These are phyloP conservation scores for Paspalum vaginatum DNA, from an alignment of 176 grass and related monocot species.

Conservation along the genomic window DNA sequence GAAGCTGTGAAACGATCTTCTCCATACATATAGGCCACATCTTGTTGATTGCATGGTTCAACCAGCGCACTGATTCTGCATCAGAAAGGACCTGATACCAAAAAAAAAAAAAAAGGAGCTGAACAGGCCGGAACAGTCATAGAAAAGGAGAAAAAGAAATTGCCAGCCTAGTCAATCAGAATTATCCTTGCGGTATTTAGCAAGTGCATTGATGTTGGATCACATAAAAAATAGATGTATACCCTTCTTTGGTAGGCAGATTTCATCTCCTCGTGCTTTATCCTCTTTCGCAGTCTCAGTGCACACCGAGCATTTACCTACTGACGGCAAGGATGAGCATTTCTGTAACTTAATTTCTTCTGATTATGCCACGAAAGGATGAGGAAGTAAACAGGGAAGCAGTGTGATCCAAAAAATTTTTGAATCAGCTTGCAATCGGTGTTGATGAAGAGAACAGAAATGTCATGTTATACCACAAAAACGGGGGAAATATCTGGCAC, in stretches of 20 bases:
- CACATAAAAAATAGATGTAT: conserved; percentile 41
- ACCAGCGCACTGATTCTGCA: conserved; percentile 87
- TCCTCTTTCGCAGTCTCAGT: conserved; percentile 65
- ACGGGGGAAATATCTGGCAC: background rate
- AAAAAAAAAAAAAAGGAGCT: conserved; percentile 44
- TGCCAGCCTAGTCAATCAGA: background rate
- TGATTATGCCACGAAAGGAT: conserved; percentile 13
- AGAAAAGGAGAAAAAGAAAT: conserved; percentile 15
- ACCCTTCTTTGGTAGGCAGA: conserved; percentile 80
- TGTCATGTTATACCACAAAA: background rate
- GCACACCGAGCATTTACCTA: conserved; percentile 74
- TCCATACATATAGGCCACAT: conserved; percentile 99
- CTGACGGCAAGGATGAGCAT: conserved; percentile 32
- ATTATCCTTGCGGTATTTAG: conserved; percentile 16
- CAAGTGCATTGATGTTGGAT: conserved; percentile 30
- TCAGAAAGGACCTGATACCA: conserved; percentile 87
- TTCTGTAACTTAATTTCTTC: background rate
- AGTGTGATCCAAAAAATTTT: background rate
- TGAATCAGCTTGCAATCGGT: background rate
- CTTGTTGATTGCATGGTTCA: conserved; percentile 87
- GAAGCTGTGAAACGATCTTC: conserved; percentile 83
- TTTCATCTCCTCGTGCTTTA: conserved; percentile 82
- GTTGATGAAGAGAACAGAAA: background rate
- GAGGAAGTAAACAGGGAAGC: background rate
- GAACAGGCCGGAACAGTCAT: background rate